Evolutionary conservation across 805 yeast genomes (phyloP).

Genomic region (Pichia cabralensis): DNA sequence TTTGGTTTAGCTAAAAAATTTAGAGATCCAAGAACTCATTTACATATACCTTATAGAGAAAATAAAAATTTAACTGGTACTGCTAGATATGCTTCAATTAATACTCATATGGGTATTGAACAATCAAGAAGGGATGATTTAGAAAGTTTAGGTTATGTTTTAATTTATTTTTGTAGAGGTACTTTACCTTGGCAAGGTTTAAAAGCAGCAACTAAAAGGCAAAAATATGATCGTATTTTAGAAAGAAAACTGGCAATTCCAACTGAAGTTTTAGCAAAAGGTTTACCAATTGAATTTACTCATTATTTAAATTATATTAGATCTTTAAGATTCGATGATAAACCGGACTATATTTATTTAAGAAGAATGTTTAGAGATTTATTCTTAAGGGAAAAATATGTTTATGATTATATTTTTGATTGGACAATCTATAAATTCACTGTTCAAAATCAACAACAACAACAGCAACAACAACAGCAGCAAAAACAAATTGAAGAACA

Average conservation of each 20-base stretch:
- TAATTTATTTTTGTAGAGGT: slow-evolving; percentile 91
- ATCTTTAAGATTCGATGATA: slow-evolving; percentile 87
- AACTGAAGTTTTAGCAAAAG: slow-evolving; percentile 76
- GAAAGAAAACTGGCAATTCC: slow-evolving; percentile 91
- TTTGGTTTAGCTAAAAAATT: slow-evolving; percentile 91
- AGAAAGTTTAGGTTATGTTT: slow-evolving; percentile 88
- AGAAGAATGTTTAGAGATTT: slow-evolving; percentile 85
- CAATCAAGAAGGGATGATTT: slow-evolving; percentile 95
- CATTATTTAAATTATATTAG: slow-evolving; percentile 83
- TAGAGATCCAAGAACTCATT: slow-evolving; percentile 87
- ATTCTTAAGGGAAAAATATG: slow-evolving; percentile 77
- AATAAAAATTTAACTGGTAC: slow-evolving; percentile 96
- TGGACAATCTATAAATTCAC: slow-evolving; percentile 87
- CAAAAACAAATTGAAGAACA: too few species aligned
- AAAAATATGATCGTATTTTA: slow-evolving; percentile 92
- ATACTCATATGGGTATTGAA: slow-evolving; percentile 94
- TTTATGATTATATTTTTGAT: slow-evolving; percentile 90
- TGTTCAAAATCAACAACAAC: slow-evolving; percentile 39
- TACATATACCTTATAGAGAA: slow-evolving; percentile 93
- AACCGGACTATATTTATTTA: slow-evolving; percentile 86
- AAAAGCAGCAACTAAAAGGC: slow-evolving; percentile 93
- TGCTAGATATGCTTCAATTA: slow-evolving; percentile 90
- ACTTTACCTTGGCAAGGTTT: slow-evolving; percentile 98
- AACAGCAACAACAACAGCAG: slow-evolving; percentile 13
- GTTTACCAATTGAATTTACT: slow-evolving; percentile 84